Evolutionary conservation across 2,329 filamentous ascomycete species (phyloP).

Genomic region (Teratosphaeria nubilosa): DNA sequence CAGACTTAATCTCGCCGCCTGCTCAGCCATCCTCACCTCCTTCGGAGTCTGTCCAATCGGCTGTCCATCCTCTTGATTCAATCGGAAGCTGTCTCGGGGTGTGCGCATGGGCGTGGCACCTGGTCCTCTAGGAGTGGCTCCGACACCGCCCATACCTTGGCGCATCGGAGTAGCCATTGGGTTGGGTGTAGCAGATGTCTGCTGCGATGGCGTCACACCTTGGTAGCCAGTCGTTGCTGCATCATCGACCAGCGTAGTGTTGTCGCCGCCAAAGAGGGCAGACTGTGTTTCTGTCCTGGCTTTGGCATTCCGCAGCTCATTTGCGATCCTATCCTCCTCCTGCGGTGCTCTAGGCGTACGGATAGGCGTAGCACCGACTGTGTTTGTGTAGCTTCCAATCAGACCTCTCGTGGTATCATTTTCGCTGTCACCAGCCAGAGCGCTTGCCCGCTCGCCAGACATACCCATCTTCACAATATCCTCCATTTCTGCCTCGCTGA

Average conservation of each 20-base stretch:
- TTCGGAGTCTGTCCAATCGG: conserved; percentile 64
- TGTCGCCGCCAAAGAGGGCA: conserved; percentile 84
- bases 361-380: conserved; percentile 76
- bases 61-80: conserved; percentile 66
- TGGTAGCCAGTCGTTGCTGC: conserved; percentile 78
- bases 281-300: conserved; percentile 90
- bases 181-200: conserved; percentile 83
- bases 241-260: conserved; percentile 80
- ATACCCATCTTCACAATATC: conserved; percentile 99
- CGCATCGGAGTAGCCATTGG: conserved; percentile 85
- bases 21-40: conserved; percentile 62
- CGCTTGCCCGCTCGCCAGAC: conserved; percentile 75
- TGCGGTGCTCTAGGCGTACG: conserved; percentile 83
- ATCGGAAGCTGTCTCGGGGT: conserved; percentile 73
- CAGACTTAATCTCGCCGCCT: conserved; percentile 58
- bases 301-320: conserved; percentile 89
- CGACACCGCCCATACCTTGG: conserved; percentile 42
- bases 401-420: conserved; percentile 78
- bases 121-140: conserved; percentile 55
- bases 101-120: conserved; percentile 81
- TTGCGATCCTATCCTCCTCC: conserved; percentile 90
- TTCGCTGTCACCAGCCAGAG: conserved; percentile 64
- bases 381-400: conserved; percentile 73
- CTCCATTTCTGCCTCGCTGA: conserved; percentile 84
- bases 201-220: conserved; percentile 68